Evolutionary conservation across 73 alveolate species (phyloP).

Genomic region (Tetrahymena thermophila): DNA sequence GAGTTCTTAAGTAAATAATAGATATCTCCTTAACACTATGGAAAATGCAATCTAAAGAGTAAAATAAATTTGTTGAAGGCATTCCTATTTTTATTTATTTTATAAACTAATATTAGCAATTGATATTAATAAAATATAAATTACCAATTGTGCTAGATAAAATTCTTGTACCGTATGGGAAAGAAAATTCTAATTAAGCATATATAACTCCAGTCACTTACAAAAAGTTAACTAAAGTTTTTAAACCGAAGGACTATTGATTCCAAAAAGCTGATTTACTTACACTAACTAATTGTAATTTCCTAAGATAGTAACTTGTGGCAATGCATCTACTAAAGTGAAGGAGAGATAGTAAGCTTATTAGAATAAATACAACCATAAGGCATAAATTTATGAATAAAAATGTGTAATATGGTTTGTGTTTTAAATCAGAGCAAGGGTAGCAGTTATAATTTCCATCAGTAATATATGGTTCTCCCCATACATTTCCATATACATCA

Average conservation of each 20-base stretch:
- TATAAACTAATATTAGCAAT: not conserved
- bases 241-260: not conserved
- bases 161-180: not conserved
- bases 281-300: not conserved
- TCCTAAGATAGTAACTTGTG: not conserved
- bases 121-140: not conserved
- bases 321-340: not conserved
- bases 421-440: not conserved
- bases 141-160: not conserved
- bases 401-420: not conserved
- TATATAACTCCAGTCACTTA: not conserved
- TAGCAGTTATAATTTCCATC: slow-evolving; percentile 16
- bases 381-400: not conserved
- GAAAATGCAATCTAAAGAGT: slow-evolving; percentile 21
- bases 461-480: not conserved
- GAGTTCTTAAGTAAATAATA: slow-evolving; percentile 9
- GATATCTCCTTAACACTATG: not conserved
- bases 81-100: no score
- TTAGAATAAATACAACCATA: not conserved
- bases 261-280: not conserved
- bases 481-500: slow-evolving; percentile 4
- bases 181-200: not conserved
- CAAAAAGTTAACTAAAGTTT: not conserved
- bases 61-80: slow-evolving; percentile 10
- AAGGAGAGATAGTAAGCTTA: not conserved